phyloP scores from a whole-genome alignment of 352 stramenopile genomes.

The Globisporangium acanthophoron region DNA sequence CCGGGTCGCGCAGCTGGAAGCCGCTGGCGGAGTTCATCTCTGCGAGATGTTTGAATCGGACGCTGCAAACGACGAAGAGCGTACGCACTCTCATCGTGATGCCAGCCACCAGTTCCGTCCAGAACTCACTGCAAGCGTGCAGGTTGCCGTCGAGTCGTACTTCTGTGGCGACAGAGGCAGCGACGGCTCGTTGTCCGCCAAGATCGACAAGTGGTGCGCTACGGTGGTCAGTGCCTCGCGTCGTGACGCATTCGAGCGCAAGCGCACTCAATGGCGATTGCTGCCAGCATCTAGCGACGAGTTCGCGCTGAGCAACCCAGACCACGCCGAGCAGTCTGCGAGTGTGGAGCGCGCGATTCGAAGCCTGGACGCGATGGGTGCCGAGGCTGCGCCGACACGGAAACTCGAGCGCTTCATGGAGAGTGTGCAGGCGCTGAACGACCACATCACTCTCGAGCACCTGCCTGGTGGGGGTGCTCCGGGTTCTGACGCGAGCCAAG shows the following conservation, averaged over 20 bases:
- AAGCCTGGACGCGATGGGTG: constrained; percentile 17
- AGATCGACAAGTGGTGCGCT: not conserved
- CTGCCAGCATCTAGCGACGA: not conserved
- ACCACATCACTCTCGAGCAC: constrained; percentile 14
- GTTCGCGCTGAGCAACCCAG: constrained; percentile 2
- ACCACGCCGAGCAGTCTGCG: not conserved
- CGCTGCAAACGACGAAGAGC: not conserved
- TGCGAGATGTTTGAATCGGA: not conserved
- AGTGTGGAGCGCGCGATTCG: constrained; percentile 15
- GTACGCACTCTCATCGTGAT: too few relatives aligned
- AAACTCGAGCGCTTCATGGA: constrained; percentile 28
- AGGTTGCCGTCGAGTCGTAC: constrained; percentile 3
- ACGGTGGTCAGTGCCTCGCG: not conserved
- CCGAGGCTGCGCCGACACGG: constrained; percentile 13
- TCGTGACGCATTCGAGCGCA: not conserved
- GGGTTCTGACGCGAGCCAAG: not conserved
- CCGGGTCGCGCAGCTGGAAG: constrained; percentile 13
- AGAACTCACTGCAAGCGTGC: not conserved
- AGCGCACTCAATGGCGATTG: constrained; percentile 1
- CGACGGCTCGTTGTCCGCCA: not conserved
- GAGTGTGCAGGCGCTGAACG: constrained; percentile 24
- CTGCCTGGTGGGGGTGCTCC: not conserved
- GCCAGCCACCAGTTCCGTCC: not conserved
- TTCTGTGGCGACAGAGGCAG: not conserved
- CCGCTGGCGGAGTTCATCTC: not conserved